Base-by-base conservation (phyloP, 2,329 filamentous ascomycete species). In the Fusarium sp. region DNA sequence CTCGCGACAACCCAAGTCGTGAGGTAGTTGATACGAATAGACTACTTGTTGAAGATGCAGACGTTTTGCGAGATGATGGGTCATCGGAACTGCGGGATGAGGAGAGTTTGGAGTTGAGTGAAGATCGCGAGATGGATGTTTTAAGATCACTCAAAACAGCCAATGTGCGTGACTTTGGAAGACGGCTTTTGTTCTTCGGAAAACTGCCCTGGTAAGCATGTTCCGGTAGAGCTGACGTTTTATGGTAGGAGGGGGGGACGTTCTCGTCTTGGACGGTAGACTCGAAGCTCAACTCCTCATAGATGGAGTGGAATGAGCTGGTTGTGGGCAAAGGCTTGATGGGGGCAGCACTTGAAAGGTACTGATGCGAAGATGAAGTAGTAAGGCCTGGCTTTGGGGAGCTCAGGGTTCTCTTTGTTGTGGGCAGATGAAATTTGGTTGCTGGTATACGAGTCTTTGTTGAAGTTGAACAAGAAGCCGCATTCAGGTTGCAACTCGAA, bases 121-220 rank as follows among this genome's bases (percentile, higher is more conserved):
- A 79, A 8, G 78, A 70, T 20, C 83, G 81, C 1, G 86, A 86
- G 5, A 87, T 81, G 2, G 86, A 85, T 6, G 82, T 81, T 11
- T 84, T 86, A 42, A 88, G 69, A 17, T 83, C 86, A 12, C 84
- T 84, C 17, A 88, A 75, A 4, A 85, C 83, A 30, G 74, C 83
- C 72, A 87, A 79, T 3, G 87, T 87, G 32, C 82, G 81, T 11
- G 86, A 87, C 64, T 82, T 87, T 13, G 86, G 83, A 2, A 87
- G 68, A 36, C 78, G 81, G 20, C 73, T 79, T 50, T 76, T 77
- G 14, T 28, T 57, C 51, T n/a, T 55, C 17, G 22, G 24, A n/a
- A 22, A 28, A 17, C 3, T 28, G 4, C 6, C 51, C 15, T 55
- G 61, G 17, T 45, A n/a, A 11, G 52, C 28, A 17, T 34, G 12